Conservation (phyloP, 495 filamentous ascomycete genomes). For the Neurospora sp. region DNA sequence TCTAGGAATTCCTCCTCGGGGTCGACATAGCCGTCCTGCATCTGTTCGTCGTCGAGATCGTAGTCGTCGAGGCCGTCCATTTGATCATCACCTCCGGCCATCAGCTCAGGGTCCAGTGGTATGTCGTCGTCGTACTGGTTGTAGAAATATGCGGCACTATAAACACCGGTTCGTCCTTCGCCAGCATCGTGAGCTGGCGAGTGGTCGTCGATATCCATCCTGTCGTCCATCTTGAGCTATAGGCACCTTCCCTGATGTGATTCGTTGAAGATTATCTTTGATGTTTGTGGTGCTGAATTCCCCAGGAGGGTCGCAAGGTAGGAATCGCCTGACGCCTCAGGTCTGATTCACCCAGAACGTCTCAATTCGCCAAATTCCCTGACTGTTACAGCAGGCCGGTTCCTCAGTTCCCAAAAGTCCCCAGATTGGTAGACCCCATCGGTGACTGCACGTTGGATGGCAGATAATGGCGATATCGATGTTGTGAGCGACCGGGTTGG, state of each 20-base stretch:
- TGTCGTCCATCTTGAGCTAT: slow-evolving; percentile 5
- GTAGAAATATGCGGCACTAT: not conserved
- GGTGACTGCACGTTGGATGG: not conserved
- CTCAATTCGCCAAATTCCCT: not conserved
- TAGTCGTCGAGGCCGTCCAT: slow-evolving; percentile 6
- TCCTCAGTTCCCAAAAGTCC: not conserved
- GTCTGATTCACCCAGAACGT: not conserved
- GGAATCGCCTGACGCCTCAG: not conserved
- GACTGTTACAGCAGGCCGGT: not conserved
- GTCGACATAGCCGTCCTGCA: slow-evolving; percentile 17
- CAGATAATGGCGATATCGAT: not conserved
- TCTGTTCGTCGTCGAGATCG: slow-evolving; percentile 9
- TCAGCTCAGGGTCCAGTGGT: slow-evolving; percentile 1
- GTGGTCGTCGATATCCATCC: slow-evolving; percentile 15
- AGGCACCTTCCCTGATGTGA: not conserved
- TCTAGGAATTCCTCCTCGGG: slow-evolving; percentile 6
- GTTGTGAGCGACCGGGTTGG: not conserved
- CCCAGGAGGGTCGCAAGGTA: not conserved
- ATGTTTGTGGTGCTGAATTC: not conserved
- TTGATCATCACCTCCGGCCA: not conserved
- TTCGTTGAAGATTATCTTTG: not conserved
- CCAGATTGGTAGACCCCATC: not conserved
- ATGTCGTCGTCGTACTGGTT: not conserved
- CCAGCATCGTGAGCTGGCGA: not conserved
- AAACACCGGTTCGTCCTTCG: not conserved